phyloP scores from a whole-genome alignment of 2,329 filamentous ascomycete genomes.

The Tolypocladium capitatum region DNA sequence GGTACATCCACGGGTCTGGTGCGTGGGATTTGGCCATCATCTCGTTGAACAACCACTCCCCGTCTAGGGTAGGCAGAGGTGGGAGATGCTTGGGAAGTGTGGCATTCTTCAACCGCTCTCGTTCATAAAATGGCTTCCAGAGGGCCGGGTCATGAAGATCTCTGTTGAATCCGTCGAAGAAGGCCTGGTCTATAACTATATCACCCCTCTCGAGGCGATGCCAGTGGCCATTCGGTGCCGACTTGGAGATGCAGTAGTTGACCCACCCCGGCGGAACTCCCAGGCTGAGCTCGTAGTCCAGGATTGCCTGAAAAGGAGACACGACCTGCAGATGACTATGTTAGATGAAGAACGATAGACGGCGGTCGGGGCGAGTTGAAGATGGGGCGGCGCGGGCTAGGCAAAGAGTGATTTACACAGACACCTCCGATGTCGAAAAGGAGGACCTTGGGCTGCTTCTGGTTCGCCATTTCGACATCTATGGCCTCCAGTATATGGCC shows the following conservation, averaged over 20 bases:
- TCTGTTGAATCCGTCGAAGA: constrained; percentile 61
- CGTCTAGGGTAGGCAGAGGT: constrained; percentile 60
- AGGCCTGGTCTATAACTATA: constrained; percentile 58
- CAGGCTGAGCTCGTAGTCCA: constrained; percentile 71
- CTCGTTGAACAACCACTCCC: constrained; percentile 68
- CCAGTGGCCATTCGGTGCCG: constrained; percentile 71
- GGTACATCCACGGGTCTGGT: constrained; percentile 80
- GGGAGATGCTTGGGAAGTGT: constrained; percentile 32
- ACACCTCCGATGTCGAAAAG: constrained; percentile 96
- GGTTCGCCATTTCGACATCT: constrained; percentile 24
- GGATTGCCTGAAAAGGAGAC: constrained; percentile 84
- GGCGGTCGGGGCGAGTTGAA: too few species aligned
- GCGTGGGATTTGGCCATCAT: constrained; percentile 69
- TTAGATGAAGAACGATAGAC: background rate
- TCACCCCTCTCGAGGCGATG: constrained; percentile 77
- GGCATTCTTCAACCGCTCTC: constrained; percentile 28
- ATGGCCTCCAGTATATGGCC: constrained; percentile 17
- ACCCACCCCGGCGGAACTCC: constrained; percentile 79
- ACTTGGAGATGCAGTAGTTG: constrained; percentile 75
- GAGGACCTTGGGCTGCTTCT: constrained; percentile 53
- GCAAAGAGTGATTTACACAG: constrained; percentile 55
- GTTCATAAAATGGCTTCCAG: constrained; percentile 55
- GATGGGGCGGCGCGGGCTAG: background rate
- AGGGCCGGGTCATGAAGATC: constrained; percentile 55
- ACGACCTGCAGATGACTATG: constrained; percentile 48